These are phyloP conservation scores for Strobilomyces dryophilus DNA, from an alignment of 768 basidiomycete genomes.

Conservation along the genomic window DNA sequence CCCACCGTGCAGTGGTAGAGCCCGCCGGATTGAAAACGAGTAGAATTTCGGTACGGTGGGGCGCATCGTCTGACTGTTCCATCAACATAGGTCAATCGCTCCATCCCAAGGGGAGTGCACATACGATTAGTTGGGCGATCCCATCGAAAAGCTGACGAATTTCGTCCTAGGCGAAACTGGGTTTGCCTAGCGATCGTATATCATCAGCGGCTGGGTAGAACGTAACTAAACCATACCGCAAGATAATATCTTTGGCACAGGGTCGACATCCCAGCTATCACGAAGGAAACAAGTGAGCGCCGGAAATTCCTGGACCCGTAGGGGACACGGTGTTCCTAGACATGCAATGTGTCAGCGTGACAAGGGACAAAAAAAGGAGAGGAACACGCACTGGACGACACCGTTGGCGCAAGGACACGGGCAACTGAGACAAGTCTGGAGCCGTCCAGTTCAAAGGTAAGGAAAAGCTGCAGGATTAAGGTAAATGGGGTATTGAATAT, in stretches of 20 bases:
- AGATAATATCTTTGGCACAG: slow-evolving; percentile 6
- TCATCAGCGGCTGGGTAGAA: not conserved
- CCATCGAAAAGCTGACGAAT: slow-evolving; percentile 54
- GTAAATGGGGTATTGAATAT: too few species aligned
- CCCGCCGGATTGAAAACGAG: slow-evolving; percentile 39
- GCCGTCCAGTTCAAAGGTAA: too few species aligned
- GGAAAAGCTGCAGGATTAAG: too few species aligned
- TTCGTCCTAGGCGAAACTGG: slow-evolving; percentile 78
- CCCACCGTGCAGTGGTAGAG: slow-evolving; percentile 47
- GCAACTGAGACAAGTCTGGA: too few species aligned
- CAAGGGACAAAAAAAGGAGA: too few species aligned
- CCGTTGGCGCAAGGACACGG: too few species aligned
- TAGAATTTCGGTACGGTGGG: slow-evolving; percentile 43
- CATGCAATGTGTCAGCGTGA: too few species aligned
- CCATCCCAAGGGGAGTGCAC: slow-evolving; percentile 17
- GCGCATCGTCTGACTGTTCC: slow-evolving; percentile 35
- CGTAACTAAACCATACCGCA: not conserved
- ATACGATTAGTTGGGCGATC: slow-evolving; percentile 72
- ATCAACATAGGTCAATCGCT: not conserved
- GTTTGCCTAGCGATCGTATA: slow-evolving; percentile 40
- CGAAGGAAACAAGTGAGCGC: not conserved
- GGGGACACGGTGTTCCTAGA: too few species aligned
- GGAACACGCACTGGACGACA: too few species aligned
- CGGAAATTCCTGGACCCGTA: too few species aligned
- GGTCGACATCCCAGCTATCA: slow-evolving; percentile 1